phyloP scores from a whole-genome alignment of 176 grass and related monocot species.

The Carex littledalei region DNA sequence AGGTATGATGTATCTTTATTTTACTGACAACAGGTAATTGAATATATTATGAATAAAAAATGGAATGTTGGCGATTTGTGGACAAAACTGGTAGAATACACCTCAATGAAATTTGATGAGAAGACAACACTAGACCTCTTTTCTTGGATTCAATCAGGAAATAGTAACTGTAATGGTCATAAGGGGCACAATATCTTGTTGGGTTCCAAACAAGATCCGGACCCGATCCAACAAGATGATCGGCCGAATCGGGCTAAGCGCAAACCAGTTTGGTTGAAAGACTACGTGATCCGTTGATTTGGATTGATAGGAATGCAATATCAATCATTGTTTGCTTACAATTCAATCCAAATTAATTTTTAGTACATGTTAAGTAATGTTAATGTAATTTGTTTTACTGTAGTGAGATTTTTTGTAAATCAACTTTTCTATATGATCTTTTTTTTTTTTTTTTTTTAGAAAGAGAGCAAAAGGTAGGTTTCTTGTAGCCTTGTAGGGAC shows the following conservation, averaged over 20 bases:
- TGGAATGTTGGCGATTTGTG: constrained; percentile 77
- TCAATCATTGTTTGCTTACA: not conserved
- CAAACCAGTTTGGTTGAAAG: constrained; percentile 9
- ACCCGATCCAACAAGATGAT: not conserved
- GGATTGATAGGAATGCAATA: not conserved
- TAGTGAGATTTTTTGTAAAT: not conserved
- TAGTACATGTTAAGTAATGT: not conserved
- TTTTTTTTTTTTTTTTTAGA: not conserved
- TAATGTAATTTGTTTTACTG: not conserved
- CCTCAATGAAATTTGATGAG: constrained; percentile 27
- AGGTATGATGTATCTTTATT: not conserved
- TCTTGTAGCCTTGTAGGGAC: not conserved
- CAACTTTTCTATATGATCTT: not conserved
- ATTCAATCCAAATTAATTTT: not conserved
- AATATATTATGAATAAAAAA: constrained; percentile 41
- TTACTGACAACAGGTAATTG: constrained; percentile 36
- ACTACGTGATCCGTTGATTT: constrained; percentile 7
- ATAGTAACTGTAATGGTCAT: not conserved
- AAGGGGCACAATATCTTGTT: not conserved
- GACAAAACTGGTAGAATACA: constrained; percentile 64
- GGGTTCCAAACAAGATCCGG: not conserved
- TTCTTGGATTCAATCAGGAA: constrained; percentile 40
- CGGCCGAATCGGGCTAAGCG: not conserved
- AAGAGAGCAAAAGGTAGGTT: not conserved
- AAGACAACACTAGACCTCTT: constrained; percentile 42